Percentiles rank a stretch among this genome's conserved stretches.
Evolutionary conservation across 2,329 filamentous ascomycete genomes (phyloP).

Genomic region (Xylaria digitata): DNA sequence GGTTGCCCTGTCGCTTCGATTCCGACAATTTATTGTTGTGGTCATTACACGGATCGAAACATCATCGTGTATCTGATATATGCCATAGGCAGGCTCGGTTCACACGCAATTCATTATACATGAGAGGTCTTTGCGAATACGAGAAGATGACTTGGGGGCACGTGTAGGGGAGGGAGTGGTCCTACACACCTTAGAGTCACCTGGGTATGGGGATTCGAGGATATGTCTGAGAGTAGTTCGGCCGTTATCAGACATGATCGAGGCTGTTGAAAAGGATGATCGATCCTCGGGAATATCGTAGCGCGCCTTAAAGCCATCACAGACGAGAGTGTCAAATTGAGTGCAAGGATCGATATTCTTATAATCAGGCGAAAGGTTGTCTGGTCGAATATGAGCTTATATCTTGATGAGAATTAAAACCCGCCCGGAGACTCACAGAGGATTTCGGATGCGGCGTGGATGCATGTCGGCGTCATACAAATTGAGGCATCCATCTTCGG

Average conservation of each 20-base stretch:
- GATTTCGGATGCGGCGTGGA: constrained; percentile 71
- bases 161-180: not conserved
- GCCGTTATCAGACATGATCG: constrained; percentile 70
- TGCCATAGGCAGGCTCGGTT: not conserved
- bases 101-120: not conserved
- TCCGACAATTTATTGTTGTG: not conserved
- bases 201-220: constrained; percentile 67
- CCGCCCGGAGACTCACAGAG: constrained; percentile 53
- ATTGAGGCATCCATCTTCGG: constrained; percentile 48
- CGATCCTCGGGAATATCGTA: constrained; percentile 75
- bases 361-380: constrained; percentile 71
- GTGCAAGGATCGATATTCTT: constrained; percentile 73
- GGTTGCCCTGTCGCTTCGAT: not conserved
- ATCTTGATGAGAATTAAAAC: not conserved
- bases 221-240: constrained; percentile 70
- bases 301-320: constrained; percentile 72
- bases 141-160: not conserved
- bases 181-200: constrained; percentile 51
- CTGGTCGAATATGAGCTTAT: constrained; percentile 36
- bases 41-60: not conserved
- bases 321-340: constrained; percentile 75
- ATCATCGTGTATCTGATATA: not conserved
- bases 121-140: not conserved
- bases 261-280: constrained; percentile 68
- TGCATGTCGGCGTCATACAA: constrained; percentile 69